A percentile compares a stretch with the other conserved stretches of the same genome.
Conservation (phyloP, 768 basidiomycete genomes). For the Lentinus brumalis region DNA sequence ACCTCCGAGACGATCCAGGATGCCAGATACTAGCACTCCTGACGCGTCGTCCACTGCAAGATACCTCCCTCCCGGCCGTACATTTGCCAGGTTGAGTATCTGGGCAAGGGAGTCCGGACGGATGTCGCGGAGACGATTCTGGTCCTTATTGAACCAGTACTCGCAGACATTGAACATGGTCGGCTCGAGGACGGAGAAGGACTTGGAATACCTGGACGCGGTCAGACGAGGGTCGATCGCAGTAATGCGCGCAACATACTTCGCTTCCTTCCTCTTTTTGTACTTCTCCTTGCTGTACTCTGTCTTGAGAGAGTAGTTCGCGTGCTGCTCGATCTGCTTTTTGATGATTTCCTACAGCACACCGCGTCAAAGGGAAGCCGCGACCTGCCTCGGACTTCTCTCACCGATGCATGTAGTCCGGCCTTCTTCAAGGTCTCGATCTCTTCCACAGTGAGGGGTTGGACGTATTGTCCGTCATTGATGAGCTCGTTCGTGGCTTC, state of each 20-base stretch:
- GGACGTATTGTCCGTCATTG: conserved; percentile 81
- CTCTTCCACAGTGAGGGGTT: conserved; percentile 81
- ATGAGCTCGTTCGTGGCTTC: conserved; percentile 97
- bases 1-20: conserved; percentile 89
- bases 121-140: conserved; percentile 77
- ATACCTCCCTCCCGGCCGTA: conserved; percentile 85
- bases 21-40: conserved; percentile 81
- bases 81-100: conserved; percentile 79
- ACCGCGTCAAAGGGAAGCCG: background rate
- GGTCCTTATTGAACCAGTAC: conserved; percentile 87
- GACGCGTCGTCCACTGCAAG: conserved; percentile 91
- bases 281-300: conserved; percentile 99
- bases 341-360: conserved; percentile 85
- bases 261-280: conserved; percentile 93
- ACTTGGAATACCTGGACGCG: conserved; percentile 73
- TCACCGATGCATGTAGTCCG: conserved; percentile 73
- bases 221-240: background rate
- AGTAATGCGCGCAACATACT: conserved; percentile 51
- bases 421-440: conserved; percentile 83
- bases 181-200: conserved; percentile 85
- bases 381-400: background rate
- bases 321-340: conserved; percentile 90
- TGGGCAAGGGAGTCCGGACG: conserved; percentile 89
- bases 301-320: conserved; percentile 90
- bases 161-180: conserved; percentile 85